Evolutionary conservation across 2,329 filamentous ascomycete species (phyloP).

Genomic region (Pseudocercospora vitis): DNA sequence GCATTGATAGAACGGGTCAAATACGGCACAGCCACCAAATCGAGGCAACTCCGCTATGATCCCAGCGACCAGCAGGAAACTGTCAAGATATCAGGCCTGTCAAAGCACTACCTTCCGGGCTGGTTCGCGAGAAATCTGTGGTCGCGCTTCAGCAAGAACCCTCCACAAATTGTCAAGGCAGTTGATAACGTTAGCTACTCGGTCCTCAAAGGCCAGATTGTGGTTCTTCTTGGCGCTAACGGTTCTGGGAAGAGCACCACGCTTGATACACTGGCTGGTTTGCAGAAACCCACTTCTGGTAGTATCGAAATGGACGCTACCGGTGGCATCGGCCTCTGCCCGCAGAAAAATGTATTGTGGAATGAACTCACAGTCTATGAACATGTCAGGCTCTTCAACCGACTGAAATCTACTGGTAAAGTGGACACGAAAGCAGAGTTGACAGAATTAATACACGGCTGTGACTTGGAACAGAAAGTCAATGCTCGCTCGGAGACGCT

Average conservation of each 20-base stretch:
- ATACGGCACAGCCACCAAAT: slow-evolving; percentile 69
- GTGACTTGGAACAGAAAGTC: slow-evolving; percentile 75
- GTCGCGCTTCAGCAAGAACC: slow-evolving; percentile 49
- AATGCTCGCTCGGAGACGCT: slow-evolving; percentile 72
- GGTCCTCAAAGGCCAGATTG: slow-evolving; percentile 75
- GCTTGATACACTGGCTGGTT: slow-evolving; percentile 78
- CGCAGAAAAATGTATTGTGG: slow-evolving; percentile 91
- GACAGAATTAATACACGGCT: slow-evolving; percentile 62
- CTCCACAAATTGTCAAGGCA: slow-evolving; percentile 69
- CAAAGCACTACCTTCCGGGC: slow-evolving; percentile 73
- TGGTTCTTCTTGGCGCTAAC: slow-evolving; percentile 83
- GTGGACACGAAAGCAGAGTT: slow-evolving; percentile 64
- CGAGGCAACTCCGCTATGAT: slow-evolving; percentile 45
- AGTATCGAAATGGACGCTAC: slow-evolving; percentile 72
- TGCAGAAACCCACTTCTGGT: slow-evolving; percentile 72
- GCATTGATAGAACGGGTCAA: slow-evolving; percentile 70
- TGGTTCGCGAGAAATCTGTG: slow-evolving; percentile 54
- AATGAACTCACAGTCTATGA: slow-evolving; percentile 81
- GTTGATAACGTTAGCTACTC: slow-evolving; percentile 72
- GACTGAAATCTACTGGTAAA: slow-evolving; percentile 65
- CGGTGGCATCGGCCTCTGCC: slow-evolving; percentile 78
- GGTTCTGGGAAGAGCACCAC: slow-evolving; percentile 88
- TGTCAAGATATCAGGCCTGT: slow-evolving; percentile 70
- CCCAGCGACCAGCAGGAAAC: slow-evolving; percentile 46
- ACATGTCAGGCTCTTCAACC: slow-evolving; percentile 79